phyloP scores from a whole-genome alignment of 768 basidiomycete genomes.

The Chalciporus chontae region DNA sequence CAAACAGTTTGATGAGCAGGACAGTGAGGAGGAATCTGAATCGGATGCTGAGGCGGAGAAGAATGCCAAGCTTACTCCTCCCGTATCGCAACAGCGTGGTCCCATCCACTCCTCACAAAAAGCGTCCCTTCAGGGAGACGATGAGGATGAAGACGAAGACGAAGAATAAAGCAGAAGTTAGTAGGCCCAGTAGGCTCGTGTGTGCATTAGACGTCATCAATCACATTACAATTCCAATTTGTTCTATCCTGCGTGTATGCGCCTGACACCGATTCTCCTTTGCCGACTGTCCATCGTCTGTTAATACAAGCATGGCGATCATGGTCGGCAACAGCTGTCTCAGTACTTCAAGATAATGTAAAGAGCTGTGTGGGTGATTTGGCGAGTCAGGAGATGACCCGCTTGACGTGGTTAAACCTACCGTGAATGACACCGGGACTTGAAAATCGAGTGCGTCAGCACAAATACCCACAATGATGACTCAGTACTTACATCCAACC shows the following conservation, averaged over 20 bases:
- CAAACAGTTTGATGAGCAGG: conserved; percentile 77
- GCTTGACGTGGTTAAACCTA: conserved; percentile 8
- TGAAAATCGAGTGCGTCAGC: conserved; percentile 14
- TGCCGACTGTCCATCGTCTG: background rate
- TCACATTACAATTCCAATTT: conserved; percentile 5
- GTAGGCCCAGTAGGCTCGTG: conserved; percentile 6
- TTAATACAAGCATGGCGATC: background rate
- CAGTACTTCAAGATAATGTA: conserved; percentile 81
- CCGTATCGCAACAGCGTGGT: background rate
- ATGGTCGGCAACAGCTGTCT: background rate
- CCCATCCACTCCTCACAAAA: background rate
- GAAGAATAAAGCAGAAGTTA: conserved; percentile 13
- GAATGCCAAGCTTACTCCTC: conserved; percentile 3
- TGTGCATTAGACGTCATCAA: conserved; percentile 5
- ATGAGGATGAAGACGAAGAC: conserved; percentile 12
- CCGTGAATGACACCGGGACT: conserved; percentile 80
- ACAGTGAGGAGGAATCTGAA: conserved; percentile 41
- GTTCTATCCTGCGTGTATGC: background rate
- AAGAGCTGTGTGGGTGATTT: conserved; percentile 44
- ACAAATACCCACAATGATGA: background rate
- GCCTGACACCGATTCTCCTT: background rate
- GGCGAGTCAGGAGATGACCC: conserved; percentile 8
- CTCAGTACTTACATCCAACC: conserved; percentile 64
- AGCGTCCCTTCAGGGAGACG: background rate
- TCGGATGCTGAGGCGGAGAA: conserved; percentile 15